Percentiles rank a stretch among this genome's conserved stretches.
These are phyloP conservation scores for Ophiobolus disseminans DNA, from an alignment of 2,329 filamentous ascomycete genomes.

Conservation along the genomic window DNA sequence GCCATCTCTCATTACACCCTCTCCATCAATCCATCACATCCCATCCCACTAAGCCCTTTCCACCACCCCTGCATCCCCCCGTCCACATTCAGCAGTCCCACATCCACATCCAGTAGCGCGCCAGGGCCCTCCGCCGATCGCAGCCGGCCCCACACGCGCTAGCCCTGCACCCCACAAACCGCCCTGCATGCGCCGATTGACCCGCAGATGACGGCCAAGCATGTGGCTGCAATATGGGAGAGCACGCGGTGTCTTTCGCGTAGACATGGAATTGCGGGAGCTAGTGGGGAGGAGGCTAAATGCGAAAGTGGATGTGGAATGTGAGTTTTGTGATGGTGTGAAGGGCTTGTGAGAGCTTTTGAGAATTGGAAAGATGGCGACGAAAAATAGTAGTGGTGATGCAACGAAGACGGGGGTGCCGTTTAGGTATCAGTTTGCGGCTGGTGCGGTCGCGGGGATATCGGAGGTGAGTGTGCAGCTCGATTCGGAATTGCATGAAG, in stretches of 20 bases:
- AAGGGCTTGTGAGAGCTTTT: neutral
- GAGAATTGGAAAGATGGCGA: constrained; percentile 1
- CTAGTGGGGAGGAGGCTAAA: constrained; percentile 6
- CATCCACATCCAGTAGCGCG: neutral
- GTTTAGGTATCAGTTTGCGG: constrained; percentile 41
- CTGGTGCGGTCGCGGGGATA: constrained; percentile 22
- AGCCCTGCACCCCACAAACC: constrained; percentile 3
- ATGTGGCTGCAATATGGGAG: constrained; percentile 8
- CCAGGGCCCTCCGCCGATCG: neutral
- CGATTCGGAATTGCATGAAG: neutral
- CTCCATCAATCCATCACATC: constrained; percentile 1
- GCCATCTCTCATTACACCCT: neutral
- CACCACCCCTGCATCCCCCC: too few species aligned
- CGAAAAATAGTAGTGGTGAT: constrained; percentile 3
- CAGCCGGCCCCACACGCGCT: constrained; percentile 3
- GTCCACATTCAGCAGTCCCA: neutral
- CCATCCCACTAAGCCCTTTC: neutral
- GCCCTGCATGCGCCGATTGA: neutral
- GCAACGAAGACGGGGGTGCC: constrained; percentile 24
- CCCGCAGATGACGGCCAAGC: neutral
- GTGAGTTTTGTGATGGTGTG: neutral
- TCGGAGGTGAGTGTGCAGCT: constrained; percentile 8
- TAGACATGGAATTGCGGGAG: neutral
- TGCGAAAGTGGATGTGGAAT: neutral
- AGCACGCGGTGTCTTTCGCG: constrained; percentile 3